Percentiles rank a stretch among this genome's conserved stretches.
These are phyloP conservation scores for Xylaria nigripes DNA, from an alignment of 495 filamentous ascomycete genomes.

Conservation along the genomic window DNA sequence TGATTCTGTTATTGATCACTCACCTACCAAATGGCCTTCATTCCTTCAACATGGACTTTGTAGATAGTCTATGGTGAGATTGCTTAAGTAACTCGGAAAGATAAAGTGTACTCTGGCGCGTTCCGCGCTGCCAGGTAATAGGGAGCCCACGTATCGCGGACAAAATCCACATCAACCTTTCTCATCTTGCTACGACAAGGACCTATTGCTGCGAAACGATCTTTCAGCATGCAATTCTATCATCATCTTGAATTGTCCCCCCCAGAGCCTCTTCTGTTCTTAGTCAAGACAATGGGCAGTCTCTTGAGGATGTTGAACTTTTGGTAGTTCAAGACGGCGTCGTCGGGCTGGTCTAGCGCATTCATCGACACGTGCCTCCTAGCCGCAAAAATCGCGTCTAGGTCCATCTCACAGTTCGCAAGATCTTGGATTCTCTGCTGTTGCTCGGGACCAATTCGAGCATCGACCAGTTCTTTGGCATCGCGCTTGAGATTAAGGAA, in stretches of 20 bases:
- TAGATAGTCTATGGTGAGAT: neutral
- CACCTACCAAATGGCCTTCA: neutral
- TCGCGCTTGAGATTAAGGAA: slow-evolving; percentile 33
- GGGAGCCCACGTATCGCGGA: neutral
- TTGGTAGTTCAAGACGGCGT: neutral
- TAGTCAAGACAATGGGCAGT: slow-evolving; percentile 16
- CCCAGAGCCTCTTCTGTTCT: slow-evolving; percentile 16
- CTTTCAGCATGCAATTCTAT: neutral
- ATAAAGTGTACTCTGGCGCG: neutral
- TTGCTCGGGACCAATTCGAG: slow-evolving; percentile 21
- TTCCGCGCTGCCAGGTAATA: neutral
- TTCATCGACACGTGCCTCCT: slow-evolving; percentile 20
- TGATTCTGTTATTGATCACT: neutral
- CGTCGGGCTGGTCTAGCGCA: slow-evolving; percentile 5
- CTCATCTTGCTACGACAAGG: neutral
- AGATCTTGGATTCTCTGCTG: slow-evolving; percentile 23
- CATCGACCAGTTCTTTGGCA: slow-evolving; percentile 32
- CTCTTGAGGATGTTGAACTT: slow-evolving; percentile 18
- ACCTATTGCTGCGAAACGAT: neutral
- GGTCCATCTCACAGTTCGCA: slow-evolving; percentile 24
- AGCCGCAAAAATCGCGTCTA: slow-evolving; percentile 24
- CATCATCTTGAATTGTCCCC: slow-evolving; percentile 11
- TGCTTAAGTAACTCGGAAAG: neutral
- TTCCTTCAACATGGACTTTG: neutral
- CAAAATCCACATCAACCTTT: neutral